Base-by-base conservation (phyloP, 352 stramenopile genomes). In the Plasmopara viticola region DNA sequence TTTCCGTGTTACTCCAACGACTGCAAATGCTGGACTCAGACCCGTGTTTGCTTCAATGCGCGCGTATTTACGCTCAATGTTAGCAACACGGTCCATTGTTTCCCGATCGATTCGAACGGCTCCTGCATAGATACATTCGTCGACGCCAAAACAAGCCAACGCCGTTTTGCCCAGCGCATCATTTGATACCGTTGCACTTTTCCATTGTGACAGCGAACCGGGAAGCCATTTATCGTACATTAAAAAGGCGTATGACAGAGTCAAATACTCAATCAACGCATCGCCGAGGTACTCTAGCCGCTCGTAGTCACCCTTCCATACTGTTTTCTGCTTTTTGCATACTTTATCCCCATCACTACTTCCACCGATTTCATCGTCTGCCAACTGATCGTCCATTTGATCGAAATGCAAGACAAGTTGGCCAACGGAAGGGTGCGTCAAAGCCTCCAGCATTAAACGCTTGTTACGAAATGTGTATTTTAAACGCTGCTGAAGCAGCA, bases 201-300 rank as follows among this genome's bases (percentile, higher is more conserved):
- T 94, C 84, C 84, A 94, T 41, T 87, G 73, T 13, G 84, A 74
- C 6, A 94, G 60, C 10, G 81, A 85, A 7, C 84, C 79, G 2
- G 81, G 84, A n/a, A 87, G 60, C 84, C 84, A 94, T 49, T 63
- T 70, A 29, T 74, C 68, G 48, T 90, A 84, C 48, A 48, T 73
- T 43, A 87, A 51, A 51, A 83, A 90, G 1, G 80, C 84, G 51
- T 95, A 92, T 12, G 84, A 86, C 12, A 94, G 68, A 37, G 86
- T 92, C 38, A 96, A 54, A 51, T 93, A 96, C 57, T 94, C 86
- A 46, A 96, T 90, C 44, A 96, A 68, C 9, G 86, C 86, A 47
- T 96, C 86, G 8, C 86, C 86, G 14, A 96, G 60, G 49, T 93
- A 96, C 56, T 96, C 86, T 7, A 96, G 53, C 5, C 86, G 83